Evolutionary conservation across 192 early-diverging fungal genomes (phyloP).

Genomic region (Backusella tuberculispora): DNA sequence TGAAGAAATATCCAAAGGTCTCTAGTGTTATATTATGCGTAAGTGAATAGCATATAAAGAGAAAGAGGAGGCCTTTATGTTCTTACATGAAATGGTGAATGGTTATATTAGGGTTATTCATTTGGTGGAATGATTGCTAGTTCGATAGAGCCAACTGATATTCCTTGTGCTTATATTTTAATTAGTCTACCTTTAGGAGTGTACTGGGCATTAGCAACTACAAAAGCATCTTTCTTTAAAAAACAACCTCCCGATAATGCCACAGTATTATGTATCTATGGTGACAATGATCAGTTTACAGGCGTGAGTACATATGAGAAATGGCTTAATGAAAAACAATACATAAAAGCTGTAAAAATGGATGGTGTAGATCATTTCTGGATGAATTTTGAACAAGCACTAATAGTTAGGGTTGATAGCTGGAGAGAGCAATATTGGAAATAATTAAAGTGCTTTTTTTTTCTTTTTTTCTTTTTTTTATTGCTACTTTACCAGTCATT

Average conservation of each 20-base stretch:
- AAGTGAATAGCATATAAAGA: neutral
- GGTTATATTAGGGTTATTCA: slow-evolving; percentile 30
- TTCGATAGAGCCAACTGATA: slow-evolving; percentile 14
- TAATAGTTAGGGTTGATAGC: slow-evolving; percentile 11
- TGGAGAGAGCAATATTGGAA: slow-evolving; percentile 19
- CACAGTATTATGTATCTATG: slow-evolving; percentile 21
- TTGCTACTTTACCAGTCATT: too few relatives aligned
- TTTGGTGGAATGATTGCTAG: slow-evolving; percentile 34
- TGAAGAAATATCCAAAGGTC: slow-evolving; percentile 5
- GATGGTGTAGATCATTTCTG: slow-evolving; percentile 34
- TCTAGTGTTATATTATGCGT: slow-evolving; percentile 27
- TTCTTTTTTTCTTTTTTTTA: too few relatives aligned
- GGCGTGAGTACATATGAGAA: slow-evolving; percentile 7
- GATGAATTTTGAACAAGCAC: slow-evolving; percentile 20
- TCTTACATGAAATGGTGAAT: neutral
- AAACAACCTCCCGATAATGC: neutral
- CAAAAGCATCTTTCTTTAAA: slow-evolving; percentile 20
- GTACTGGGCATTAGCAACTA: slow-evolving; percentile 26
- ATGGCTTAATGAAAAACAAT: slow-evolving; percentile 10
- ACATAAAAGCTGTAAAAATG: neutral
- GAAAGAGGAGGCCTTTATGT: neutral
- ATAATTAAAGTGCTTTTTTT: neutral
- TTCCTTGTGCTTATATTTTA: slow-evolving; percentile 26
- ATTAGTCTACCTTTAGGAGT: slow-evolving; percentile 33
- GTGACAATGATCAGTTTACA: slow-evolving; percentile 34